Conservation (phyloP, 164 flowering plant genomes). For the Magnolia kwangsiensis region DNA sequence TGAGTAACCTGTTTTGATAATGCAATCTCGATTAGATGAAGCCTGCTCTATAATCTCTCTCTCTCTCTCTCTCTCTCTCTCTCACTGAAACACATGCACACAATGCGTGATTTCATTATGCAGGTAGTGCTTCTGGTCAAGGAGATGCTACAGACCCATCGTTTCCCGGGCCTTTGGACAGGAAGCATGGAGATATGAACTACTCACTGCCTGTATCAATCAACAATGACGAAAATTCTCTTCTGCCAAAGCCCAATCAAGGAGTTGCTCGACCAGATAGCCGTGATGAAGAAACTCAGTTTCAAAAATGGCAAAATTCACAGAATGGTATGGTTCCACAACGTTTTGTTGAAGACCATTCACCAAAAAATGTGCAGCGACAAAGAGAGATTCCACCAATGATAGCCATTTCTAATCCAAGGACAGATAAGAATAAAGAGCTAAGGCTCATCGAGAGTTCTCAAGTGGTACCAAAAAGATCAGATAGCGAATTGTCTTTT, state of each 20-base stretch:
- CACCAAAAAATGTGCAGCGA: constrained; percentile 30
- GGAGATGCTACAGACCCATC: constrained; percentile 32
- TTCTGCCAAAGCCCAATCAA: constrained; percentile 13
- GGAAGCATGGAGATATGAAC: constrained; percentile 23
- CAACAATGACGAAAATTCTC: constrained; percentile 28
- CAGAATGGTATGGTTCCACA: constrained; percentile 24
- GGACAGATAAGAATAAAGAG: constrained; percentile 29
- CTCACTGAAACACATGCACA: background rate
- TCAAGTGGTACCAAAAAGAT: constrained; percentile 27
- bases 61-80: background rate
- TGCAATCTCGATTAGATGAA: too few species aligned
- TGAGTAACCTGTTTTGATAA: too few species aligned
- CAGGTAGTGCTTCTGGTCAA: constrained; percentile 37
- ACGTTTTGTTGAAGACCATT: constrained; percentile 26
- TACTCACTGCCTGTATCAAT: constrained; percentile 21
- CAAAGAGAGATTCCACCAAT: constrained; percentile 29
- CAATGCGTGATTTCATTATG: constrained; percentile 2
- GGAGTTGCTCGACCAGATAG: constrained; percentile 24
- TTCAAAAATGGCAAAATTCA: constrained; percentile 22
- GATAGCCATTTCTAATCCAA: constrained; percentile 25
- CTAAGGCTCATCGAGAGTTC: constrained; percentile 31
- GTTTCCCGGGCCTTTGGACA: constrained; percentile 32
- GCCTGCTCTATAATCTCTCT: background rate
- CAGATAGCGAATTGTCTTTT: constrained; percentile 45
- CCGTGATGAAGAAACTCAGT: constrained; percentile 27